Base-by-base conservation (phyloP, 2,329 filamentous ascomycete genomes). In the Aphanoascus verrucosus region DNA sequence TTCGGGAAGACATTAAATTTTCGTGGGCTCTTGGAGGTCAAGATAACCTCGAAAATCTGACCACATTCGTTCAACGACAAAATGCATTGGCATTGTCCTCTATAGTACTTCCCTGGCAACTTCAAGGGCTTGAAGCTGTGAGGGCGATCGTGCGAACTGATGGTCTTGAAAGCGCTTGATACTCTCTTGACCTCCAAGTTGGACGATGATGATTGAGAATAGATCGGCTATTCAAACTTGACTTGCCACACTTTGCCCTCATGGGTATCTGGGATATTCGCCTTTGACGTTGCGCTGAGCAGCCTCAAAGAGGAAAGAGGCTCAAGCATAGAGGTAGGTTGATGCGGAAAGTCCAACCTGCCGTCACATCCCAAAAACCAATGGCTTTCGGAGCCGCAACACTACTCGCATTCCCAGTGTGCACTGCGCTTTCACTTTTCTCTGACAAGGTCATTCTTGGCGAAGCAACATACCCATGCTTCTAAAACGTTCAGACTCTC, bases 41-140 rank as follows among this genome's bases (percentile, higher is more conserved):
- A 58, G 34, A 42, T 79, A 68, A 0, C 64, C 68, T 15, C 76
- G 60, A 54, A 77, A 80, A 71, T 75, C 3, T 64, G 61, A 44
- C 78, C 77, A 0, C 74, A 72, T 7, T 67, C 64, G 34, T 71
- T 63, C 75, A 78, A n/a, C n/a, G n/a, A n/a, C n/a, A n/a, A n/a
- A n/a, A n/a, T n/a, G n/a, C n/a, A n/a, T n/a, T n/a, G n/a, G n/a
- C n/a, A n/a, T n/a, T n/a, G n/a, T n/a, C n/a, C n/a, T n/a, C n/a
- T 54, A 44, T n/a, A 11, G n/a, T 14, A 35, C 17, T 17, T 42
- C 23, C 7, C 52, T 48, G 19, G 51, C 44, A 23, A 28, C 38
- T 42, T 41, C 34, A 12, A 38, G 51, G 9, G 42, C 32, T 41
- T 54, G 31, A 4, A 12, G 11, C 12, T 20, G 45, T 37, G 31